Evolutionary conservation across 2,329 filamentous ascomycete genomes (phyloP).

Genomic region (Botrytis pseudocinerea): DNA sequence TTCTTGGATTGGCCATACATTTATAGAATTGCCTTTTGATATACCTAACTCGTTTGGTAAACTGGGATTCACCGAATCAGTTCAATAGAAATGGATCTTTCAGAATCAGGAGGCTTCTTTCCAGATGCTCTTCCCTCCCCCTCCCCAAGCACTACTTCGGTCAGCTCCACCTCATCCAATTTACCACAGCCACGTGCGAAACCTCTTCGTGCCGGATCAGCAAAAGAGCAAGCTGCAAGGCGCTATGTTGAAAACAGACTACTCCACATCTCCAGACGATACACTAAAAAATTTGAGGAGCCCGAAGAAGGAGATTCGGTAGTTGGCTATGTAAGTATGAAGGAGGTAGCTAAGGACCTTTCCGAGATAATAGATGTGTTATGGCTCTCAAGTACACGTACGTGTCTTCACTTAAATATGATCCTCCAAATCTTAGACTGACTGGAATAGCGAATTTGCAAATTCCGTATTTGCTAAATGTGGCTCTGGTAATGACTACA

Average conservation of each 20-base stretch:
- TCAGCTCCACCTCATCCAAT: conserved; percentile 39
- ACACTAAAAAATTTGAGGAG: conserved; percentile 58
- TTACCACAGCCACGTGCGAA: conserved; percentile 58
- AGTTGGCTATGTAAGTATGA: conserved; percentile 65
- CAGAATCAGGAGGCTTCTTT: conserved; percentile 53
- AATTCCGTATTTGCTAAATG: conserved; percentile 77
- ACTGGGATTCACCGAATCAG: background rate
- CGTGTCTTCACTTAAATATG: conserved; percentile 42
- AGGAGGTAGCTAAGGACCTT: conserved; percentile 65
- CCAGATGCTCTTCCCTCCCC: conserved; percentile 52
- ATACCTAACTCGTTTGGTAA: background rate
- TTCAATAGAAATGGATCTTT: conserved; percentile 7
- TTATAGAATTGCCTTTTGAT: background rate
- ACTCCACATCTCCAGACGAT: conserved; percentile 56
- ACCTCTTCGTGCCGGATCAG: conserved; percentile 56
- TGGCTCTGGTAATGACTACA: conserved; percentile 71
- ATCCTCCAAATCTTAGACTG: background rate
- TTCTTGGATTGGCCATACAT: background rate
- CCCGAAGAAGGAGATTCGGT: conserved; percentile 49
- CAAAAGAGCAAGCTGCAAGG: conserved; percentile 60
- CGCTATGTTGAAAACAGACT: conserved; percentile 57
- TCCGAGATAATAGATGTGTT: conserved; percentile 75
- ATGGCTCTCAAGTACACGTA: conserved; percentile 86
- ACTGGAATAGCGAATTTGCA: conserved; percentile 67
- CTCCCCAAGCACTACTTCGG: conserved; percentile 52